A percentile compares a stretch with the other conserved stretches of the same genome.
Evolutionary conservation across 73 alveolate genomes (phyloP).

Genomic region (Tetrahymena malaccensis): DNA sequence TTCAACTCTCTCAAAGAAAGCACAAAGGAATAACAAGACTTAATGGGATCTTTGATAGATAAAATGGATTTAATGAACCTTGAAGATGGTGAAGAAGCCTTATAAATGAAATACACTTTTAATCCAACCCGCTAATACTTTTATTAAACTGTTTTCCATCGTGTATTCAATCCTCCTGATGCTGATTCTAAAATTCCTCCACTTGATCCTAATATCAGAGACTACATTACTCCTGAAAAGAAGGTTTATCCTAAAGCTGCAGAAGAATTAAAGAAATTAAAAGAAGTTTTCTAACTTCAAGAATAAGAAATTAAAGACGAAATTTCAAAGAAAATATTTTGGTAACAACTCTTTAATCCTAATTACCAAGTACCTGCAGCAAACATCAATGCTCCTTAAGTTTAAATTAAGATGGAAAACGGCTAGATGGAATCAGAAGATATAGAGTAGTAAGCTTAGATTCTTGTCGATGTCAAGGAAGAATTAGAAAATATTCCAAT

Average conservation of each 20-base stretch:
- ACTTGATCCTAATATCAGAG: conserved; percentile 62
- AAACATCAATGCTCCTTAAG: conserved; percentile 11
- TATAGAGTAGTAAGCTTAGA: conserved; percentile 62
- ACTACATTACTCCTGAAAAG: conserved; percentile 78
- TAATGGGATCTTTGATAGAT: conserved; percentile 74
- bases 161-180: conserved; percentile 64
- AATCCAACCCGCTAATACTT: conserved; percentile 91
- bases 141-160: conserved; percentile 70
- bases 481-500: conserved; percentile 26
- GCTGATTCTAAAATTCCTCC: conserved; percentile 59
- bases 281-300: conserved; percentile 70
- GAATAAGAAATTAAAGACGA: conserved; percentile 67
- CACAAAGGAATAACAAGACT: conserved; percentile 57
- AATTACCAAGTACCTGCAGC: neutral
- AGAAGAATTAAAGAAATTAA: conserved; percentile 54
- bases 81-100: conserved; percentile 64
- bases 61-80: conserved; percentile 67
- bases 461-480: conserved; percentile 49
- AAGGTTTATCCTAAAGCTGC: conserved; percentile 57
- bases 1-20: conserved; percentile 74
- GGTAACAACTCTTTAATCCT: conserved; percentile 49
- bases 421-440: conserved; percentile 55
- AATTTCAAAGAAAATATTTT: conserved; percentile 62
- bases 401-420: conserved; percentile 61
- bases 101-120: conserved; percentile 67